Conservation (phyloP, 2,329 filamentous ascomycete species). For the Fusarium caatingaense region DNA sequence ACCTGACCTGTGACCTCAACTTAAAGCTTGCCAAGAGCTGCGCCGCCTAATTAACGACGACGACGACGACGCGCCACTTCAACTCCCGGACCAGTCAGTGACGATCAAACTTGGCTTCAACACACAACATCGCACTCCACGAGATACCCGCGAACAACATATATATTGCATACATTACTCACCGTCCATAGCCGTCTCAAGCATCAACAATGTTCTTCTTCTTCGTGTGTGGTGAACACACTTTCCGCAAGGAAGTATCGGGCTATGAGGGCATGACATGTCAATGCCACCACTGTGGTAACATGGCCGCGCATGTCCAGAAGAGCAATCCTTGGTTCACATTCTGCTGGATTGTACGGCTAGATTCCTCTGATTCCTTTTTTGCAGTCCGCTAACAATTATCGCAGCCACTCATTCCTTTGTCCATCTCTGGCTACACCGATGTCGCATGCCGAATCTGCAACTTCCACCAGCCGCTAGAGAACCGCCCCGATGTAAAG, state of each 20-base stretch:
- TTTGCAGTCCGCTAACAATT: slow-evolving; percentile 26
- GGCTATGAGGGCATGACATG: slow-evolving; percentile 72
- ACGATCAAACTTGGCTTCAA: slow-evolving; percentile 3
- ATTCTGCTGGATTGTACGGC: slow-evolving; percentile 77
- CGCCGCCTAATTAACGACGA: slow-evolving; percentile 35
- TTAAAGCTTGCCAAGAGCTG: slow-evolving; percentile 38
- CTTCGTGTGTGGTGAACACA: slow-evolving; percentile 71
- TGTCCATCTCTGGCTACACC: slow-evolving; percentile 73
- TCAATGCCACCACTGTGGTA: slow-evolving; percentile 75
- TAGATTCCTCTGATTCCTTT: background rate
- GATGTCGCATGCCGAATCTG: slow-evolving; percentile 81
- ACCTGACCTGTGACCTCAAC: slow-evolving; percentile 17
- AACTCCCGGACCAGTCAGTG: background rate
- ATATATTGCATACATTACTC: background rate
- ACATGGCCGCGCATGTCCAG: slow-evolving; percentile 69
- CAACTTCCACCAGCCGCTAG: slow-evolving; percentile 77
- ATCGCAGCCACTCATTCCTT: slow-evolving; percentile 75
- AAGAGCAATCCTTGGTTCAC: slow-evolving; percentile 80
- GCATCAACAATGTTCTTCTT: slow-evolving; percentile 66
- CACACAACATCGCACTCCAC: slow-evolving; percentile 6
- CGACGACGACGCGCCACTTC: slow-evolving; percentile 32
- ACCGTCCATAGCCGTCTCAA: background rate
- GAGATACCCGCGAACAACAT: background rate
- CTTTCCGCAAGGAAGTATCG: slow-evolving; percentile 68
- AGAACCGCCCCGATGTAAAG: slow-evolving; percentile 67